Conservation (phyloP, 1,284 basidiomycete genomes). For the Wallemia mellicola region DNA sequence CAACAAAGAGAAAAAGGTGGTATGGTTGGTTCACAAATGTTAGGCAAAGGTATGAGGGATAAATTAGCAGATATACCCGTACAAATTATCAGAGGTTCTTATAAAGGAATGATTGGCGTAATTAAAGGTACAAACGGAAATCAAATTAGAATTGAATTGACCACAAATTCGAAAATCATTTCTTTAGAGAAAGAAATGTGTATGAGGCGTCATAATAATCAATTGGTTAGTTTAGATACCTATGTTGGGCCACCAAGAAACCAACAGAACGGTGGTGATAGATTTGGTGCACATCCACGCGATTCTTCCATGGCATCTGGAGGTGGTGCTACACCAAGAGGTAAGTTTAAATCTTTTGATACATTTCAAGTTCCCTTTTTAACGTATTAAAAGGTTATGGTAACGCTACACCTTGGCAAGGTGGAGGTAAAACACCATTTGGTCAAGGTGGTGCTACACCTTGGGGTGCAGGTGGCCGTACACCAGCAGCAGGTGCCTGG, state of each 20-base stretch:
- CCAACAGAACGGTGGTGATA: constrained; percentile 3
- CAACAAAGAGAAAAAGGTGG: constrained; percentile 27
- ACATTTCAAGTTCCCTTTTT: too few relatives aligned
- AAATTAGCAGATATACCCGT: constrained; percentile 53
- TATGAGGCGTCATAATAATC: constrained; percentile 26
- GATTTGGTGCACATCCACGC: too few relatives aligned
- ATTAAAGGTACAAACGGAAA: constrained; percentile 86
- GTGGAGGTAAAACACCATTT: constrained; percentile 5
- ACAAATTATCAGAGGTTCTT: constrained; percentile 53
- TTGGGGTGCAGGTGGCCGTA: constrained; percentile 10
- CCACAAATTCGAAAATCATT: constrained; percentile 67
- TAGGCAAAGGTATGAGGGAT: constrained; percentile 43
- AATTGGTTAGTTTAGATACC: constrained; percentile 1
- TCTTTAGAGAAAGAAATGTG: constrained; percentile 56
- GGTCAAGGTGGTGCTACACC: constrained; percentile 3
- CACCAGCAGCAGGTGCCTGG: constrained; percentile 23
- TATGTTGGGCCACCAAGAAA: constrained; percentile 3
- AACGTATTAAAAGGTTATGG: too few relatives aligned
- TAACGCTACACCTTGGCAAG: constrained; percentile 1
- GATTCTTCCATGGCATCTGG: too few relatives aligned
- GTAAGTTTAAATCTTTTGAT: too few relatives aligned
- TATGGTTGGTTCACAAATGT: constrained; percentile 47
- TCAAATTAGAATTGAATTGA: constrained; percentile 64
- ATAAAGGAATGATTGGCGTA: constrained; percentile 70
- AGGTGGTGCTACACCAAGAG: too few relatives aligned